Evolutionary conservation across 305 asterid genomes (phyloP), one percentile per base, ranked within the genome.

Genomic region (Caryopteris hybrid): DNA sequence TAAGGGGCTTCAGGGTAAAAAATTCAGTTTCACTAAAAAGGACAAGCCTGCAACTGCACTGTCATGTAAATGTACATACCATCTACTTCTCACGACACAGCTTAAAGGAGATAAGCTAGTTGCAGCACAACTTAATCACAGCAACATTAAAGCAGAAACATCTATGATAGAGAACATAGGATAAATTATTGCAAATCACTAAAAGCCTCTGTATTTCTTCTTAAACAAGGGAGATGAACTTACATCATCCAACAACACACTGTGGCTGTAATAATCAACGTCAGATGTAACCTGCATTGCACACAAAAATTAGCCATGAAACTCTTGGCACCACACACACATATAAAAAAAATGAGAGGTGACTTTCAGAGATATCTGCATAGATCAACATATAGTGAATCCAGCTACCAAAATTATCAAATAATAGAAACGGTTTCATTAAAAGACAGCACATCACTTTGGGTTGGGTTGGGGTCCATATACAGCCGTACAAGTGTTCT

Each of bases 221-320:
- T 22, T 39, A 70, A 71, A 57, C 69, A 57, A 56, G 71, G 64
- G 68, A 69, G 45, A 47, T 54, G 14, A 68, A 79, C 99, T 94
- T 84, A 94, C 98, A 94, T 94, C 97, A 94, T 82, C 99, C 99
- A 94, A 81, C 99, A 91, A 88, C 99, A 94, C 34, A 94, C 93
- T 3, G 96, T 87, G 8, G 98, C 97, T 12, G 99, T 94, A 68
- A 85, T 84, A 66, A 94, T 72, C 96, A 94, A 76, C 11, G 99
- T 91, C 69, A 87, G 84, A 81, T 89, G 99, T 76, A 94, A 81
- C 89, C 98, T 91, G 89, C 80, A 80, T 74, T 52, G 67, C 6
- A 64, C 31, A 64, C 29, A 17, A 60, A 64, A 73, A 61, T 58
- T 31, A 69, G 68, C 36, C 55, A 23, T 41, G 4, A 43, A 54